Base-by-base conservation (phyloP, 176 grass and related monocot genomes). In the Musa acuminata region DNA sequence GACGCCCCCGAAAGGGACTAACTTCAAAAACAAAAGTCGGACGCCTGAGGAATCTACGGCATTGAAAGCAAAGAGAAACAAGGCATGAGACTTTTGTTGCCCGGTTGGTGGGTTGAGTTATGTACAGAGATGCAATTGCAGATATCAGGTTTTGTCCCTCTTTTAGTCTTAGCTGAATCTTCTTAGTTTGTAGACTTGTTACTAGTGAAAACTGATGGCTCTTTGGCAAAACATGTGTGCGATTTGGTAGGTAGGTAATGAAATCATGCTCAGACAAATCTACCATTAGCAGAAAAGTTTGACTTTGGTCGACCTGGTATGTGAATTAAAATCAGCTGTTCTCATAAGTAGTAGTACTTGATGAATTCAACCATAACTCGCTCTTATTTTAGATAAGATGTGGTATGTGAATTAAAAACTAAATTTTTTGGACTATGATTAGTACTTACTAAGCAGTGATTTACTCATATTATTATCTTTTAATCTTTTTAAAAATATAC, bases 1-100 rank as follows among this genome's bases (percentile, higher is more conserved):
- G 86, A 80, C 79, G 88, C 88, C 12, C 95, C 90, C 20, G 91
- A 95, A 72, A 99, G 96, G 74, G 96, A 95, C 64, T 97, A 80
- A 87, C 49, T 67, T 49, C 0, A 5, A 17, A 59, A 3, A 59
- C 3, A 17, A 20, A 17, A 17, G 13, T 1, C 1, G 16, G 55
- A 8, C 2, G 14, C 1, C 8, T 8, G 55, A 59, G 35, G 48
- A 11, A n/a, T 13, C 25, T 51, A 49, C n/a, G 11, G 11, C 29
- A 20, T 70, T 16, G 35, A 70, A 70, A 70, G 67, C 43, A 51
- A 20, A 70, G 43, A 49, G 67, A 20, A 20, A 51, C 43, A 10
- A 51, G 13, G 20, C 50, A 43, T 50, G 13, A 3, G 14, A 50
- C 17, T 70, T 14, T 20, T 13, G 19, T 17, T 13, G 67, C 16